phyloP scores from a whole-genome alignment of 2,329 filamentous ascomycete genomes.

The Neofusicoccum umdonicola region DNA sequence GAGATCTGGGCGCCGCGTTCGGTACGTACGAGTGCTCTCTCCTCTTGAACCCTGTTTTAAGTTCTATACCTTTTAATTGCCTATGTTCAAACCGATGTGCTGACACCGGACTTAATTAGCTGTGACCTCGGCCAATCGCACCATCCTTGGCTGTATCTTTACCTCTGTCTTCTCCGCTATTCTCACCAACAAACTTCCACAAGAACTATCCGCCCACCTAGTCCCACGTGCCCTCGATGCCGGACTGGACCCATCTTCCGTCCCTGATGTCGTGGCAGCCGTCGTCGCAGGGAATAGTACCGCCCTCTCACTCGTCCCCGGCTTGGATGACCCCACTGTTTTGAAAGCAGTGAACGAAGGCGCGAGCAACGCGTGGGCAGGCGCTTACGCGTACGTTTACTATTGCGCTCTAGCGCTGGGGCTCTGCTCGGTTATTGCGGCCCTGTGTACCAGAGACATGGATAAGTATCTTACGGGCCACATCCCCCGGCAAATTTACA shows the following conservation, averaged over 20 bases:
- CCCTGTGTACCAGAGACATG: constrained; percentile 22
- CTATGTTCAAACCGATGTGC: not conserved
- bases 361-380: constrained; percentile 21
- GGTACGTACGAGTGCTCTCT: constrained; percentile 15
- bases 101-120: not conserved
- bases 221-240: constrained; percentile 19
- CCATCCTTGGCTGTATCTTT: constrained; percentile 23
- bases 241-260: constrained; percentile 21
- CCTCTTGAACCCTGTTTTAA: not conserved
- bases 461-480: constrained; percentile 25
- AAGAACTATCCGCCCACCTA: constrained; percentile 19
- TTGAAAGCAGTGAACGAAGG: constrained; percentile 20
- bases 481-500: constrained; percentile 22
- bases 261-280: constrained; percentile 22
- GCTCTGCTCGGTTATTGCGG: constrained; percentile 20
- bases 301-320: constrained; percentile 15
- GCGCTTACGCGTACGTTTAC: constrained; percentile 25
- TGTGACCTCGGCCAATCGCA: constrained; percentile 22
- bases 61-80: no score
- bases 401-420: constrained; percentile 25
- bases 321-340: constrained; percentile 21
- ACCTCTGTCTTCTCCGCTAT: constrained; percentile 26
- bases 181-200: constrained; percentile 24
- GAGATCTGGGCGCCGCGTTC: constrained; percentile 22
- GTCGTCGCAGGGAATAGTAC: constrained; percentile 20